Evolutionary conservation across 2,329 filamentous ascomycete species (phyloP).

Genomic region (Fonsecaea nubica): DNA sequence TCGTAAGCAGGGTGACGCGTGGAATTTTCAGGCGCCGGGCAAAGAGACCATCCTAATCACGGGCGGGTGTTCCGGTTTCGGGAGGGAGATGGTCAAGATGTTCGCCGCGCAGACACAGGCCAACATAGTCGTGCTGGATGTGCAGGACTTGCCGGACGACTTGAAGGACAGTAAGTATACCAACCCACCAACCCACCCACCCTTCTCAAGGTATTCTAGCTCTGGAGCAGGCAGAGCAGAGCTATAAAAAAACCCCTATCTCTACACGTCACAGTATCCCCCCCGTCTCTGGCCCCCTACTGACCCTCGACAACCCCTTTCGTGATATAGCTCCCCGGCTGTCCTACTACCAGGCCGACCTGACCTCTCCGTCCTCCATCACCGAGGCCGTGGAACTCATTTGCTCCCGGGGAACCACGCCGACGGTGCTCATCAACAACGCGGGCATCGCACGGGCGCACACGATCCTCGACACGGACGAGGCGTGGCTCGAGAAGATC

Average conservation of each 20-base stretch:
- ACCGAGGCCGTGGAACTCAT: conserved; percentile 61
- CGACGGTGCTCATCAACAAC: conserved; percentile 76
- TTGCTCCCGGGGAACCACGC: conserved; percentile 55
- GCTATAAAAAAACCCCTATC: too few relatives aligned
- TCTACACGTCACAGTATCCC: too few relatives aligned
- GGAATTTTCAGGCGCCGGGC: conserved; percentile 58
- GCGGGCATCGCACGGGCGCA: conserved; percentile 67
- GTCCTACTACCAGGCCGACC: conserved; percentile 54
- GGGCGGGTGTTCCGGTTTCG: conserved; percentile 74
- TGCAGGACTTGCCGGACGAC: conserved; percentile 49
- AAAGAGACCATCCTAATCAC: conserved; percentile 50
- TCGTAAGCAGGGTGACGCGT: conserved; percentile 40
- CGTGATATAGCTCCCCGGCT: conserved; percentile 23
- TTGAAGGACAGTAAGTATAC: conserved; percentile 34
- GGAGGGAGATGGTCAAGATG: conserved; percentile 67
- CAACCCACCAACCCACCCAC: background rate
- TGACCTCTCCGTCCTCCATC: conserved; percentile 65
- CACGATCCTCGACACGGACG: conserved; percentile 64
- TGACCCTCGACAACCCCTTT: background rate
- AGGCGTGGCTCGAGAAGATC: conserved; percentile 67
- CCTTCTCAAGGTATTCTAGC: background rate
- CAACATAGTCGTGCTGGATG: conserved; percentile 74
- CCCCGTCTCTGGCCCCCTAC: background rate
- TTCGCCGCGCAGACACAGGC: conserved; percentile 67
- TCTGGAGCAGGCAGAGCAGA: background rate